Evolutionary conservation across 768 basidiomycete species (phyloP), one percentile per base, ranked within the genome.

Genomic region (Lyophyllum decastes): DNA sequence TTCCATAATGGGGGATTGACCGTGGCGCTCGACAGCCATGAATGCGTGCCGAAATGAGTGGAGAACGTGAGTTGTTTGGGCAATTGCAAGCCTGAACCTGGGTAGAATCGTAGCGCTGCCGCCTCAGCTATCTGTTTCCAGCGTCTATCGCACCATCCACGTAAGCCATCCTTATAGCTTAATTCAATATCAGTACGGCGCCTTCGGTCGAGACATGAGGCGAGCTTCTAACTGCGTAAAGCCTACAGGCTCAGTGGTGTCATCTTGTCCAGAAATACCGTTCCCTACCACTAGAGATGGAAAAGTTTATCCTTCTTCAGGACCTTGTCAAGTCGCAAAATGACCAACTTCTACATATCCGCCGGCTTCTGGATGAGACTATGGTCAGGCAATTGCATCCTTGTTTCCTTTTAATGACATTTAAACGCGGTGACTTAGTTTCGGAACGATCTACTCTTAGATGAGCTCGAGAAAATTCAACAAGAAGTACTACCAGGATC

Each of bases 241-340:
- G 16, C 35, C 35, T 16, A 17, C 35, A 17, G 16, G 16, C 16
- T 7, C 6, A 43, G 41, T n/a, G n/a, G n/a, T 22, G 21, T 11
- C 24, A 22, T 14, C 44, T 4, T n/a, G 22, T 4, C 21, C 22
- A 4, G 12, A n/a, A 19, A 8, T 21, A 30, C 5, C 41, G 2
- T 17, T 43, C 21, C n/a, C 41, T n/a, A 19, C 41, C 41, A 43
- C 19, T n/a, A 4, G 10, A 43, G n/a, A 53, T 53, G 52, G 41
- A 53, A 44, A 43, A 44, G 9, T 30, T 45, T 16, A 19, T 26
- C 41, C 19, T 43, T n/a, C 41, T 53, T 26, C 52, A 53, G n/a
- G 52, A 53, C 19, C 52, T 53, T 27, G 52, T 44, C 40, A 54
- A 22, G 27, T 44, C 52, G 8, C 52, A 54, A 34, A 47, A 44